These are phyloP conservation scores for Melocanna baccifera DNA, from an alignment of 176 grass and related monocot species.

Conservation along the genomic window DNA sequence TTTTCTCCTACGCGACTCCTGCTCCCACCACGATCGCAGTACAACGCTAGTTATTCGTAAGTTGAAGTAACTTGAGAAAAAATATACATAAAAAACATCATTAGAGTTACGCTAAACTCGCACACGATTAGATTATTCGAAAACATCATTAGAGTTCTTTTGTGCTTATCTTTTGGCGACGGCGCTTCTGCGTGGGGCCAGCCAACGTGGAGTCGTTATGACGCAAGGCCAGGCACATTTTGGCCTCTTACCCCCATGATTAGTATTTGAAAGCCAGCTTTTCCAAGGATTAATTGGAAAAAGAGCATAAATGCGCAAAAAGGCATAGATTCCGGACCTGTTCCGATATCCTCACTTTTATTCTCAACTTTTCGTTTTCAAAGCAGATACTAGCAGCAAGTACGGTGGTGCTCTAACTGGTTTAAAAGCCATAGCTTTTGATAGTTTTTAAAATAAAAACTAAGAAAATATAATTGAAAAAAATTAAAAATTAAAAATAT, in stretches of 20 bases:
- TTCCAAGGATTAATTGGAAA: not conserved
- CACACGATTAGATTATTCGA: not conserved
- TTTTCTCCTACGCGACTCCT: too few species aligned
- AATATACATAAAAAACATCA: too few species aligned
- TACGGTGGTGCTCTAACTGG: too few species aligned
- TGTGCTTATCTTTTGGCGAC: not conserved
- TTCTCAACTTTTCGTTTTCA: not conserved
- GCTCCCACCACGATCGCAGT: too few species aligned
- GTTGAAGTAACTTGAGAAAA: too few species aligned
- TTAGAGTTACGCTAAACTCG: too few species aligned
- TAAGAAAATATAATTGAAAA: too few species aligned
- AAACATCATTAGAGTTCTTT: not conserved
- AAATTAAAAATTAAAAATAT: too few species aligned
- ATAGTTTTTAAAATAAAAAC: too few species aligned
- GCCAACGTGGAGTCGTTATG: conserved; percentile 23
- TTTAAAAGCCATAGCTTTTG: too few species aligned
- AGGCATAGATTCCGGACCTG: not conserved
- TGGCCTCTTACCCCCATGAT: not conserved
- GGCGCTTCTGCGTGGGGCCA: not conserved
- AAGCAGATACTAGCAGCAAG: too few species aligned
- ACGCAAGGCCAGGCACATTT: not conserved
- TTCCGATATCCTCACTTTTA: not conserved
- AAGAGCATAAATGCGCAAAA: not conserved
- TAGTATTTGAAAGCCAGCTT: not conserved
- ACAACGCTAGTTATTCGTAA: too few species aligned